phyloP scores from a whole-genome alignment of 176 grass and related monocot species.

The Rhynchospora tenuis region DNA sequence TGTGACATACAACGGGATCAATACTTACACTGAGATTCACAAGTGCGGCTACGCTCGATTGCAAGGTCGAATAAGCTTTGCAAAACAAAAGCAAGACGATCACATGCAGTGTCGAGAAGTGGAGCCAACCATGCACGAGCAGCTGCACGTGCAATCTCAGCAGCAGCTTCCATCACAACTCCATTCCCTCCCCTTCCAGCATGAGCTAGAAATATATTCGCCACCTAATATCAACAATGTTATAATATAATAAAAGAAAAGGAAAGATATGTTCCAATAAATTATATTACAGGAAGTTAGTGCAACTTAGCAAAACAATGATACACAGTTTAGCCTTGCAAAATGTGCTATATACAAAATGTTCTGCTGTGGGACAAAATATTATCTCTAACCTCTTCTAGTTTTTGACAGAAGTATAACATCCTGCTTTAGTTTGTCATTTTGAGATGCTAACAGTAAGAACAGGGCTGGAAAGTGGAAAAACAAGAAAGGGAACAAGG shows the following conservation, averaged over 20 bases:
- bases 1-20: neutral
- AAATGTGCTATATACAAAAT: neutral
- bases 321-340: neutral
- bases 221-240: slow-evolving; percentile 44
- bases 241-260: neutral
- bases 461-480: neutral
- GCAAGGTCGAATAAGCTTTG: slow-evolving; percentile 90
- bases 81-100: slow-evolving; percentile 91
- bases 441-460: too few species aligned
- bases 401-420: neutral
- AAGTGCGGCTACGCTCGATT: slow-evolving; percentile 57
- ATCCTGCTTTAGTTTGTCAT: neutral
- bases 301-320: neutral
- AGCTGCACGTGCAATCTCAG: slow-evolving; percentile 85
- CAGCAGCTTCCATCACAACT: slow-evolving; percentile 79
- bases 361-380: neutral
- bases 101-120: slow-evolving; percentile 86
- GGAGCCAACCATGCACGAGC: slow-evolving; percentile 84
- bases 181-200: slow-evolving; percentile 73
- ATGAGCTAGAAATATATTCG: slow-evolving; percentile 98
- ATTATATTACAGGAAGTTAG: neutral
- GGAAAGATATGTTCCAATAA: neutral
- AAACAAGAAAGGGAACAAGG: too few species aligned
- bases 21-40: slow-evolving; percentile 53
- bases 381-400: neutral